These are phyloP conservation scores for Thalia dealbata DNA, from an alignment of 176 grass and related monocot genomes.

Conservation along the genomic window DNA sequence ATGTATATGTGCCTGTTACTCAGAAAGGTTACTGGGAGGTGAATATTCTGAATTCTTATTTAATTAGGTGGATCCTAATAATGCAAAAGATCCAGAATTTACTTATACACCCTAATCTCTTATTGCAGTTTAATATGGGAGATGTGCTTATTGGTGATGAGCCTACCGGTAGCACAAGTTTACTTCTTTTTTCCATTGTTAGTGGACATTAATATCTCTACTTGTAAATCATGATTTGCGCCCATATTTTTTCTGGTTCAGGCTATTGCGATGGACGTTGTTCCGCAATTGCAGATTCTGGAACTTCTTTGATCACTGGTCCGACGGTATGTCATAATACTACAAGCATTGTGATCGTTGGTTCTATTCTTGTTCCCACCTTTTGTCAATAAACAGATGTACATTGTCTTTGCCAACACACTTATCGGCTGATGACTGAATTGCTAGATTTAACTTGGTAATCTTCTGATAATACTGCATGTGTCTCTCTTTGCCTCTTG, in stretches of 20 bases:
- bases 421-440: background rate
- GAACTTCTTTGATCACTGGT: conserved; percentile 19
- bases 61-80: background rate
- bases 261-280: conserved; percentile 13
- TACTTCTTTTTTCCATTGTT: background rate
- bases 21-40: conserved; percentile 26
- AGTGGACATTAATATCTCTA: background rate
- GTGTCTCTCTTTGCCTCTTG: background rate
- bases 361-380: background rate
- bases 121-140: conserved; percentile 16
- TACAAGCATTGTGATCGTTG: background rate
- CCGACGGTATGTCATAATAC: conserved; percentile 2
- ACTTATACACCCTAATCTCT: background rate
- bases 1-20: conserved; percentile 13
- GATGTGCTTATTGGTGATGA: conserved; percentile 3
- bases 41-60: background rate
- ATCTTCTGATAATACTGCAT: background rate
- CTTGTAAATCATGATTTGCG: background rate
- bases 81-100: background rate
- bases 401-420: background rate
- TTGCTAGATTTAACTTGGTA: background rate
- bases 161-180: background rate
- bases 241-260: background rate
- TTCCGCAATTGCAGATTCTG: conserved; percentile 21
- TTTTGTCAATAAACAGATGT: background rate